phyloP scores from a whole-genome alignment of 495 filamentous ascomycete species.

The Hypoxylon fuscum region DNA sequence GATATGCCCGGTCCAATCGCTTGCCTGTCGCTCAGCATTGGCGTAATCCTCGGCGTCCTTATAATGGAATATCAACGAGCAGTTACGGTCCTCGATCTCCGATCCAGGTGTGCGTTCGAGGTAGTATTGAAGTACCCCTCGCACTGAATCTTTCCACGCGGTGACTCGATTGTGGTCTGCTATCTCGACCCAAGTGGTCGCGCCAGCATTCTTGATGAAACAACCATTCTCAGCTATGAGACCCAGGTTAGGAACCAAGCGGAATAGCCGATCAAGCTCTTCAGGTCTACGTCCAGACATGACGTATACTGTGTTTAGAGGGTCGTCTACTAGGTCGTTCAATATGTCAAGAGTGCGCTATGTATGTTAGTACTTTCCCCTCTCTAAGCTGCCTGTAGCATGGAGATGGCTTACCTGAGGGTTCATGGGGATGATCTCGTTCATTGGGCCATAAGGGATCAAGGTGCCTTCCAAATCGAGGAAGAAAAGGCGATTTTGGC shows the following conservation, averaged over 20 bases:
- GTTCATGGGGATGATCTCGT: conserved; percentile 80
- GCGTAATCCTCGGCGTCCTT: conserved; percentile 79
- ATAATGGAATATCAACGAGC: conserved; percentile 88
- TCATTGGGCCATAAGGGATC: conserved; percentile 81
- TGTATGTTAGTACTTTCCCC: conserved; percentile 20
- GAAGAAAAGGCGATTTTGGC: conserved; percentile 78
- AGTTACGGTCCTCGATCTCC: conserved; percentile 85
- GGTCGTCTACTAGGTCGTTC: conserved; percentile 79
- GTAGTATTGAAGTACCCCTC: conserved; percentile 83
- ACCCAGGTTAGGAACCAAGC: conserved; percentile 77
- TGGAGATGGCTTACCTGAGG: conserved; percentile 64
- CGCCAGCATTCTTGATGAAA: conserved; percentile 77
- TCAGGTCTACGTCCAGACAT: conserved; percentile 88
- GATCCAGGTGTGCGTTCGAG: conserved; percentile 86
- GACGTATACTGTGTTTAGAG: conserved; percentile 86
- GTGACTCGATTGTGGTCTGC: conserved; percentile 71
- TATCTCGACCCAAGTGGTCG: conserved; percentile 74
- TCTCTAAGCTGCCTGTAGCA: background rate
- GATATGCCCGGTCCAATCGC: conserved; percentile 89
- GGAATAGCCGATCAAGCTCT: conserved; percentile 87
- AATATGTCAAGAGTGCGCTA: conserved; percentile 78
- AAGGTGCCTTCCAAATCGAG: conserved; percentile 93
- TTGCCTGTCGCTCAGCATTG: conserved; percentile 76
- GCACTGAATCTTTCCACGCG: conserved; percentile 80
- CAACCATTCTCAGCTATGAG: conserved; percentile 94